phyloP scores from a whole-genome alignment of 2,329 filamentous ascomycete species.

The Chrysoporthe austroafricana region DNA sequence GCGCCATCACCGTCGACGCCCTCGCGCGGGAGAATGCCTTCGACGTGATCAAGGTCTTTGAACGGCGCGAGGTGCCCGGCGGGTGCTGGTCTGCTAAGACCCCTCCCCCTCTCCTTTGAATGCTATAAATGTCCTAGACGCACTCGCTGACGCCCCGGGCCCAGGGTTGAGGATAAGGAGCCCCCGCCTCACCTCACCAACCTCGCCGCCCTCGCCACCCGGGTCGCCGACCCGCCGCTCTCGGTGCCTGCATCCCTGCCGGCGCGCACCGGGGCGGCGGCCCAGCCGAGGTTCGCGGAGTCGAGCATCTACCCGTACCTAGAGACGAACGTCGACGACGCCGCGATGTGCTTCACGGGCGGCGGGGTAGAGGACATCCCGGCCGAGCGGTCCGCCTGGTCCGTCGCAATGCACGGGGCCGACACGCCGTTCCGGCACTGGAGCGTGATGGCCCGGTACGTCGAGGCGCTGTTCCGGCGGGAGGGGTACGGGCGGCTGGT shows the following conservation, averaged over 20 bases:
- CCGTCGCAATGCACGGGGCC: slow-evolving; percentile 54
- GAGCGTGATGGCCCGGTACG: slow-evolving; percentile 57
- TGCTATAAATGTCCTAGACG: no score
- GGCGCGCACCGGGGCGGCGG: slow-evolving; percentile 37
- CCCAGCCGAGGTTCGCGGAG: slow-evolving; percentile 56
- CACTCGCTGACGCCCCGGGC: neutral
- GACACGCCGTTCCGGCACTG: slow-evolving; percentile 67
- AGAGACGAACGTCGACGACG: slow-evolving; percentile 65
- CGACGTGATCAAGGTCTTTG: slow-evolving; percentile 60
- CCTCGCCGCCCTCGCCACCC: slow-evolving; percentile 49
- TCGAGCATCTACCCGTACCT: slow-evolving; percentile 53
- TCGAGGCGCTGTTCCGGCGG: slow-evolving; percentile 55
- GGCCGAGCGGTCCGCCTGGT: slow-evolving; percentile 43
- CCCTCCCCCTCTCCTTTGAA: no score
- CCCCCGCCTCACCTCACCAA: slow-evolving; percentile 47
- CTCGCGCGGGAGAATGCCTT: slow-evolving; percentile 59
- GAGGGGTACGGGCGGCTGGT: slow-evolving; percentile 58
- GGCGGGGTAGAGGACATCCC: slow-evolving; percentile 52
- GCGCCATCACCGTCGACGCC: slow-evolving; percentile 61
- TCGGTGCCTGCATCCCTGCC: slow-evolving; percentile 53
- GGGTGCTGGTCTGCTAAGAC: slow-evolving; percentile 54
- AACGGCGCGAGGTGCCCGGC: slow-evolving; percentile 57
- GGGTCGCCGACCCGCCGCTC: slow-evolving; percentile 55
- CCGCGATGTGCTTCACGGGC: slow-evolving; percentile 61
- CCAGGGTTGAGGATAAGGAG: slow-evolving; percentile 47